These are phyloP conservation scores for Collybia sordida DNA, from an alignment of 768 basidiomycete species.

Conservation along the genomic window DNA sequence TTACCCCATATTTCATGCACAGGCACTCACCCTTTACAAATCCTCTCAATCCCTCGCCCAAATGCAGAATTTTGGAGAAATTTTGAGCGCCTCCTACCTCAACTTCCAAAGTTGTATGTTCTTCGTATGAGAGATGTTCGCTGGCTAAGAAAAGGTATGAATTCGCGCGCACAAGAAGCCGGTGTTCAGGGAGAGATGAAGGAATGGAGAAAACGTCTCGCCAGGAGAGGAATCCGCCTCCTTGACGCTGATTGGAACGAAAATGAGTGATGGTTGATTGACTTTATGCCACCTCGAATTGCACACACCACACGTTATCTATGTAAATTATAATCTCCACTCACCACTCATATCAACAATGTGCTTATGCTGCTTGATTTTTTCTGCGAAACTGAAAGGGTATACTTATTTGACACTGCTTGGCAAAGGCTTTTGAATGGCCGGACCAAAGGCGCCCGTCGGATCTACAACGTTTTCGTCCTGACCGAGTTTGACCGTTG, in stretches of 20 bases:
- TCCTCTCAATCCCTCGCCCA: slow-evolving; percentile 78
- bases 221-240: slow-evolving; percentile 55
- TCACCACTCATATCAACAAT: no score
- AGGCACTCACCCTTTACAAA: slow-evolving; percentile 45
- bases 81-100: slow-evolving; percentile 55
- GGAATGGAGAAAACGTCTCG: slow-evolving; percentile 67
- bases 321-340: no score
- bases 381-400: no score
- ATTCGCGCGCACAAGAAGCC: slow-evolving; percentile 60
- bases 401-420: no score
- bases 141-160: slow-evolving; percentile 72
- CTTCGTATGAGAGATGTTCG: slow-evolving; percentile 67
- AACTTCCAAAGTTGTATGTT: slow-evolving; percentile 53
- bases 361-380: no score
- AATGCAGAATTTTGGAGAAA: slow-evolving; percentile 53
- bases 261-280: slow-evolving; percentile 20
- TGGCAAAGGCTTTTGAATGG: no score
- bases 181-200: slow-evolving; percentile 83
- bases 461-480: no score
- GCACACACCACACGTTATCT: no score
- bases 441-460: no score
- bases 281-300: no score
- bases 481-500: no score
- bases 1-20: slow-evolving; percentile 48
- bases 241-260: slow-evolving; percentile 76